Conservation (phyloP, 225 moss, liverwort and hornwort genomes). For the Straminergon stramineum region DNA sequence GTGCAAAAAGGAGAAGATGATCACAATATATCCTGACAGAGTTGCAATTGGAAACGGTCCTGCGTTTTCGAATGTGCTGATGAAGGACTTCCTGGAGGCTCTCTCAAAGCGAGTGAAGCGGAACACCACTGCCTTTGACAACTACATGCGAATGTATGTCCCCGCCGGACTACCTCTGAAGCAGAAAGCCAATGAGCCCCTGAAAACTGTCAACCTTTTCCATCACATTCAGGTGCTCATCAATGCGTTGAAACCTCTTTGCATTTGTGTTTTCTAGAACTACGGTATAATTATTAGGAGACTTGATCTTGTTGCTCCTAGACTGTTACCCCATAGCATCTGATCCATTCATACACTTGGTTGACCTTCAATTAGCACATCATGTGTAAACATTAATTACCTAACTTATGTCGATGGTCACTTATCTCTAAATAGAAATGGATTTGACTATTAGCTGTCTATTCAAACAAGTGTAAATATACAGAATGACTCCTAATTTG, state of each 20-base stretch:
- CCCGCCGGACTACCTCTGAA: slow-evolving; percentile 29
- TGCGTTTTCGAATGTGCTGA: slow-evolving; percentile 61
- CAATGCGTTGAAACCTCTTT: neutral
- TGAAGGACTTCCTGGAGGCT: slow-evolving; percentile 67
- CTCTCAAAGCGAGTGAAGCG: slow-evolving; percentile 52
- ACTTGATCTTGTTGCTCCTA: no score
- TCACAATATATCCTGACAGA: slow-evolving; percentile 29
- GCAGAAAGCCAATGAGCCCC: slow-evolving; percentile 43
- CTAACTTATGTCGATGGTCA: neutral
- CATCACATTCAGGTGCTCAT: slow-evolving; percentile 69
- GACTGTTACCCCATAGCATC: no score
- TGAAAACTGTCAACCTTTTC: slow-evolving; percentile 71
- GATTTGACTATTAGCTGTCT: neutral
- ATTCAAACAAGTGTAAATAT: neutral
- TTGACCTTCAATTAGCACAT: no score
- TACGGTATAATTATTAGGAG: neutral
- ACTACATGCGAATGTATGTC: slow-evolving; percentile 63
- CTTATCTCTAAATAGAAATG: neutral
- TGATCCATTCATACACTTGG: no score
- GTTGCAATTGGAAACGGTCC: slow-evolving; percentile 45
- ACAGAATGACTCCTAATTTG: neutral
- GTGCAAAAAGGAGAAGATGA: slow-evolving; percentile 48
- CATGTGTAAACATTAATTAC: no score
- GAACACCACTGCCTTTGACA: slow-evolving; percentile 58
- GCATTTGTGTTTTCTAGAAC: neutral